Conservation (phyloP, 2,329 filamentous ascomycete species). For the Aureobasidium sp. region DNA sequence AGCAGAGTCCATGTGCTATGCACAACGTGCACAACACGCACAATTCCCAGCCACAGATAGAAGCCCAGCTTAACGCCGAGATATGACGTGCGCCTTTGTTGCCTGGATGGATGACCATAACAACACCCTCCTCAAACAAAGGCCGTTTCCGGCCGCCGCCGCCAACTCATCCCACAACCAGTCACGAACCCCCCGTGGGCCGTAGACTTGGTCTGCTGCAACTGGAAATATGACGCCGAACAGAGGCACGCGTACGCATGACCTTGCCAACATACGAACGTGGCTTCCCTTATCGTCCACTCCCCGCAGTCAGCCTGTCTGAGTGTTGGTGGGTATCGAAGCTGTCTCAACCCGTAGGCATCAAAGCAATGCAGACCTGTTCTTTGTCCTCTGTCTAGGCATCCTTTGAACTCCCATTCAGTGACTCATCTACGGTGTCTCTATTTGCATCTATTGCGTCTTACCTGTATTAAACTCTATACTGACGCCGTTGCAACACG, state of each 20-base stretch:
- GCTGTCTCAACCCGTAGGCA: background rate
- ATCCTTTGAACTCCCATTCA: background rate
- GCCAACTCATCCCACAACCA: constrained; percentile 1
- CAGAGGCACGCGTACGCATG: constrained; percentile 11
- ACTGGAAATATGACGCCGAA: constrained; percentile 1
- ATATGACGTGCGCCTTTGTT: constrained; percentile 11
- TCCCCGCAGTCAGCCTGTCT: constrained; percentile 5
- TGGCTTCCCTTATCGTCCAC: constrained; percentile 11
- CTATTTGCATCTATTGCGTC: background rate
- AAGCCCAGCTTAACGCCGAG: constrained; percentile 6
- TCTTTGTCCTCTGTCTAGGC: background rate
- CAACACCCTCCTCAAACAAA: constrained; percentile 4
- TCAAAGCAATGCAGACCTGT: background rate
- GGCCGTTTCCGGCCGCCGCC: constrained; percentile 9
- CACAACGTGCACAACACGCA: background rate
- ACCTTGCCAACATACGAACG: constrained; percentile 8
- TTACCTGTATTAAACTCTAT: constrained; percentile 5
- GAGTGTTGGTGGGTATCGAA: background rate
- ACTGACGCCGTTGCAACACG: constrained; percentile 5
- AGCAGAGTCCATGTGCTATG: background rate
- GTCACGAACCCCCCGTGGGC: constrained; percentile 9
- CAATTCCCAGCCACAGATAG: background rate
- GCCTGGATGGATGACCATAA: constrained; percentile 9
- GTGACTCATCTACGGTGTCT: constrained; percentile 4
- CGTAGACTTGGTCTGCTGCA: background rate